A percentile compares a stretch with the other conserved stretches of the same genome.
These are phyloP conservation scores for Abrus precatorius DNA, from an alignment of 306 rosid species.

Conservation along the genomic window DNA sequence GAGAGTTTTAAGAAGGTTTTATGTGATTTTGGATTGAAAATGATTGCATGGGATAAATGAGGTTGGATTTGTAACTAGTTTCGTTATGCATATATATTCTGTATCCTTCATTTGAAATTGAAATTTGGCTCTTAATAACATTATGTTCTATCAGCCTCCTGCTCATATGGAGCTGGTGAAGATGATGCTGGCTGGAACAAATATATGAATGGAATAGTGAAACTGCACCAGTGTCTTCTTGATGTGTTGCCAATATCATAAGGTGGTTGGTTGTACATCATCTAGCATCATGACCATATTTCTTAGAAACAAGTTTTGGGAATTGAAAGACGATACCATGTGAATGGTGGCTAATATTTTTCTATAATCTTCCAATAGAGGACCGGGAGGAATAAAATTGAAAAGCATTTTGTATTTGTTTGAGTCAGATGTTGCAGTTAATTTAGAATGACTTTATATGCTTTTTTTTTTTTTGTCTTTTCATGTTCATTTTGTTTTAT, in stretches of 20 bases:
- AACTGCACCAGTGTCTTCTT: constrained; percentile 27
- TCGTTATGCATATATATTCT: constrained; percentile 2
- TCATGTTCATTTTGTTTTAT: constrained; percentile 4
- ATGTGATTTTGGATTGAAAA: constrained; percentile 21
- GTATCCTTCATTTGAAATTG: constrained; percentile 16
- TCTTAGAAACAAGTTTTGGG: constrained; percentile 52
- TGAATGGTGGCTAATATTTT: constrained; percentile 52
- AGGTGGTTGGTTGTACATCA: constrained; percentile 49
- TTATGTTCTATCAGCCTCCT: constrained; percentile 48
- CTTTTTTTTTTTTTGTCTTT: not conserved
- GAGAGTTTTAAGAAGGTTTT: not conserved
- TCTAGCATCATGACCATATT: constrained; percentile 49
- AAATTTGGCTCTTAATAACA: constrained; percentile 9
- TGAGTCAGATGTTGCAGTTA: constrained; percentile 44
- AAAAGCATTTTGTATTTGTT: constrained; percentile 49
- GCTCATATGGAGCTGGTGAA: constrained; percentile 40
- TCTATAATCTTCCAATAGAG: constrained; percentile 42
- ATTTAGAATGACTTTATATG: constrained; percentile 45
- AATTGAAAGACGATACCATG: constrained; percentile 40
- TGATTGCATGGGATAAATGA: constrained; percentile 13
- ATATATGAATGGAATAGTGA: constrained; percentile 39
- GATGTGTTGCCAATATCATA: constrained; percentile 37
- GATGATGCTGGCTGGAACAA: constrained; percentile 43
- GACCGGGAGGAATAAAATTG: constrained; percentile 45
- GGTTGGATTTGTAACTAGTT: constrained; percentile 37